Percentiles rank a stretch among this genome's conserved stretches.
phyloP scores from a whole-genome alignment of 192 early-diverging fungal genomes.

The Glomus cerebriforme region DNA sequence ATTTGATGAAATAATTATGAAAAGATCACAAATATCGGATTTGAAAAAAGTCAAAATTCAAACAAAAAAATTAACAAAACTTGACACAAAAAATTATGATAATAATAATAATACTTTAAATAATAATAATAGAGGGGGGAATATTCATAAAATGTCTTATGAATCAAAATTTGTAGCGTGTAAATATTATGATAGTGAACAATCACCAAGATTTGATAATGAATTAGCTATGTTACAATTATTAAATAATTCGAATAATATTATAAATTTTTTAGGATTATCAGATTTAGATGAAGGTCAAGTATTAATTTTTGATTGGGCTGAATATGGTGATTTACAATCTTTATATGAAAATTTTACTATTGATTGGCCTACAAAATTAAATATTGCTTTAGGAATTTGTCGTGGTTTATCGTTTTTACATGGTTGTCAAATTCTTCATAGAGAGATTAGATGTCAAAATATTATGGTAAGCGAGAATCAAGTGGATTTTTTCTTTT shows the following conservation, averaged over 20 bases:
- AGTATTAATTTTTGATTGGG: slow-evolving; percentile 26
- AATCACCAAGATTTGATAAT: neutral
- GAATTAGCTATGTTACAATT: slow-evolving; percentile 12
- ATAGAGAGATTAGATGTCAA: slow-evolving; percentile 25
- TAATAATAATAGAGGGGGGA: neutral
- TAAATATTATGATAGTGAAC: slow-evolving; percentile 21
- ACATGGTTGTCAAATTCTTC: slow-evolving; percentile 2
- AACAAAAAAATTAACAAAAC: neutral
- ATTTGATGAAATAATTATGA: neutral
- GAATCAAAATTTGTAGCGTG: neutral
- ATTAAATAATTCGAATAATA: slow-evolving; percentile 6
- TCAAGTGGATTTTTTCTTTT: neutral
- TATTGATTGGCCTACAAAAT: neutral
- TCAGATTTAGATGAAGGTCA: slow-evolving; percentile 9
- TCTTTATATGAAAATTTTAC: slow-evolving; percentile 6
- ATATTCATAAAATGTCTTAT: slow-evolving; percentile 7
- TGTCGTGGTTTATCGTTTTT: slow-evolving; percentile 16
- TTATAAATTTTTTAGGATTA: slow-evolving; percentile 17
- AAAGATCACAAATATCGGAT: neutral
- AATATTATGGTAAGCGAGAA: slow-evolving; percentile 13
- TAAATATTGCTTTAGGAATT: slow-evolving; percentile 4
- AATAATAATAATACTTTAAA: neutral
- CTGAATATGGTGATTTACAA: slow-evolving; percentile 8
- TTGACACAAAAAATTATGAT: neutral
- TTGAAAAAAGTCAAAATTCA: neutral